Conservation (phyloP, 257 asterid species). For the Solanum chaucha region DNA sequence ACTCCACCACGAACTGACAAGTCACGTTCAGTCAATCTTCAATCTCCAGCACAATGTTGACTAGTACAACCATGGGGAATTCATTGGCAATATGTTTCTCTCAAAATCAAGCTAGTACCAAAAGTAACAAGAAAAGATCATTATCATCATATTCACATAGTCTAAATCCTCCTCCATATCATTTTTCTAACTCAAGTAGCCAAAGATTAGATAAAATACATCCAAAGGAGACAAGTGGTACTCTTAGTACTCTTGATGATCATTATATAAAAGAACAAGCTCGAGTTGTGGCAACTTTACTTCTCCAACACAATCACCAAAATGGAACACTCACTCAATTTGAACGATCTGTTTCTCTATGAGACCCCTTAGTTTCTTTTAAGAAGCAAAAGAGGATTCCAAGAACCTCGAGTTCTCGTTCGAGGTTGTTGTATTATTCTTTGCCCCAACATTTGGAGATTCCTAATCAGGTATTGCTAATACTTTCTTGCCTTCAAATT, state of each 20-base stretch:
- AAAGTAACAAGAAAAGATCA: neutral
- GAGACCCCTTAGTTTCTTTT: conserved; percentile 18
- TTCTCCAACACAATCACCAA: conserved; percentile 42
- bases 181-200: conserved; percentile 7
- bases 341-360: conserved; percentile 38
- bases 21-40: neutral
- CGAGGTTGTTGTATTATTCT: conserved; percentile 21
- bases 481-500: neutral
- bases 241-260: conserved; percentile 12
- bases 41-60: neutral
- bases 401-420: conserved; percentile 25
- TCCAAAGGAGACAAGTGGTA: neutral
- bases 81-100: conserved; percentile 19
- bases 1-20: neutral
- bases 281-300: conserved; percentile 32
- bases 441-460: conserved; percentile 22
- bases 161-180: conserved; percentile 25
- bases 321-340: conserved; percentile 23
- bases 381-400: conserved; percentile 22
- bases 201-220: conserved; percentile 26
- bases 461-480: conserved; percentile 26
- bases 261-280: conserved; percentile 49
- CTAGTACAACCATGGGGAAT: conserved; percentile 7
- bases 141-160: neutral
- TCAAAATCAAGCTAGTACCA: neutral